Conservation (phyloP, 495 filamentous ascomycete genomes). For the Talaromyces stipitatus region DNA sequence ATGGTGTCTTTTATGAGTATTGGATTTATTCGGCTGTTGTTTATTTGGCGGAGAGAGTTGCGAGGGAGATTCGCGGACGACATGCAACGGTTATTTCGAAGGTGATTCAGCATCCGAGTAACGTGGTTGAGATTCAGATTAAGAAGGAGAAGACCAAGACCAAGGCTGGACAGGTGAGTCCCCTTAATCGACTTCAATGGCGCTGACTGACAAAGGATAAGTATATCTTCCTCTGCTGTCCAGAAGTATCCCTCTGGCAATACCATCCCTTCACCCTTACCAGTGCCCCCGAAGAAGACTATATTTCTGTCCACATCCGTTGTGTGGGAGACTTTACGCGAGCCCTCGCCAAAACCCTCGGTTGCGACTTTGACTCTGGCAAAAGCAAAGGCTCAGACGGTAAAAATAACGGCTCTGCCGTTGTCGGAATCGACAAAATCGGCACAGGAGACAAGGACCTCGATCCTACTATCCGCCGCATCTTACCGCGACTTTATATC, state of each 20-base stretch:
- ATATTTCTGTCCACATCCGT: constrained; percentile 72
- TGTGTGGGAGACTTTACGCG: constrained; percentile 65
- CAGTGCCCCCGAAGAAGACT: constrained; percentile 73
- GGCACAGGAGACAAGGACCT: constrained; percentile 41
- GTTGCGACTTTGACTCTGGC: constrained; percentile 54
- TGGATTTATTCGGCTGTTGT: constrained; percentile 70
- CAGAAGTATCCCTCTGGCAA: constrained; percentile 71
- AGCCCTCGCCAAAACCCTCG: constrained; percentile 53
- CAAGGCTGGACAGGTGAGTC: constrained; percentile 56
- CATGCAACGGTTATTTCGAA: constrained; percentile 76
- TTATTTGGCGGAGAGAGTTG: constrained; percentile 63
- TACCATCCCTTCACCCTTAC: constrained; percentile 76
- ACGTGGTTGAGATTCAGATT: constrained; percentile 78
- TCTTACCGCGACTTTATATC: constrained; percentile 67
- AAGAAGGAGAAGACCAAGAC: constrained; percentile 74
- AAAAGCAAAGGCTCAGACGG: constrained; percentile 19
- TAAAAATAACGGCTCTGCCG: constrained; percentile 17
- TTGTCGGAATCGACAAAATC: constrained; percentile 57
- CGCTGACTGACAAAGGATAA: constrained; percentile 6
- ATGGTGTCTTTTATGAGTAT: constrained; percentile 74
- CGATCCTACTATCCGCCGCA: constrained; percentile 59
- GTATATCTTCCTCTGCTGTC: constrained; percentile 78
- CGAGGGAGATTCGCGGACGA: constrained; percentile 60
- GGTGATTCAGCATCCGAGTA: constrained; percentile 76
- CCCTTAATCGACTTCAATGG: too few species aligned